A percentile compares a stretch with the other conserved stretches of the same genome.
These are phyloP conservation scores for Sarocladium oryzae DNA, from an alignment of 2,329 filamentous ascomycete genomes.

Conservation along the genomic window DNA sequence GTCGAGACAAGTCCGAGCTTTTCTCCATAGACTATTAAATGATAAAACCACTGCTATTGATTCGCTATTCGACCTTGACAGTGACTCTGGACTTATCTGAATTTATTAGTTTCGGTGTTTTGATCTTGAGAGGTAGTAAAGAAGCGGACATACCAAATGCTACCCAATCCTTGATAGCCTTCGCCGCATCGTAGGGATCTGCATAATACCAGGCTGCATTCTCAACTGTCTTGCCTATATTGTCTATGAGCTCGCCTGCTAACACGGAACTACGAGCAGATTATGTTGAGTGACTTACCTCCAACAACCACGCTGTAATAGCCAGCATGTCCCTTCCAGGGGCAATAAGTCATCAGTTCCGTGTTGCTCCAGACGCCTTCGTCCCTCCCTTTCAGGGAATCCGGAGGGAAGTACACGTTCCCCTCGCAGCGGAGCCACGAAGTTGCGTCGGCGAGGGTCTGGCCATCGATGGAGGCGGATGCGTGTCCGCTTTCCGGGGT, in stretches of 20 bases:
- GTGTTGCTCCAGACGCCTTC: neutral
- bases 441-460: neutral
- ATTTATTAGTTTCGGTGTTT: neutral
- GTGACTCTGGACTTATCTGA: conserved; percentile 2
- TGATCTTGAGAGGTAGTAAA: neutral
- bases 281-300: neutral
- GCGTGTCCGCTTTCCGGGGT: neutral
- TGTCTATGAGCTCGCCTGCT: neutral
- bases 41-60: neutral
- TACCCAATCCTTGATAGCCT: neutral
- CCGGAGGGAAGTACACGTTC: conserved; percentile 5
- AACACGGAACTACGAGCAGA: neutral
- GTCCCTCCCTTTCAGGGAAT: neutral
- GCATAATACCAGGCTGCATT: neutral
- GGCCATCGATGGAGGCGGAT: neutral
- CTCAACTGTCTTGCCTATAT: neutral
- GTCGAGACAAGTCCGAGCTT: neutral
- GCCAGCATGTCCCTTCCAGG: conserved; percentile 5
- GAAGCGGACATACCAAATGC: neutral
- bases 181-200: neutral
- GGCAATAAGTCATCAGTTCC: conserved; percentile 2
- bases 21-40: neutral
- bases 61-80: neutral
- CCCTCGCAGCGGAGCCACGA: conserved; percentile 6
- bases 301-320: too few relatives aligned